Evolutionary conservation across 2,329 filamentous ascomycete genomes (phyloP).

Genomic region (Aspergillus tamarii): DNA sequence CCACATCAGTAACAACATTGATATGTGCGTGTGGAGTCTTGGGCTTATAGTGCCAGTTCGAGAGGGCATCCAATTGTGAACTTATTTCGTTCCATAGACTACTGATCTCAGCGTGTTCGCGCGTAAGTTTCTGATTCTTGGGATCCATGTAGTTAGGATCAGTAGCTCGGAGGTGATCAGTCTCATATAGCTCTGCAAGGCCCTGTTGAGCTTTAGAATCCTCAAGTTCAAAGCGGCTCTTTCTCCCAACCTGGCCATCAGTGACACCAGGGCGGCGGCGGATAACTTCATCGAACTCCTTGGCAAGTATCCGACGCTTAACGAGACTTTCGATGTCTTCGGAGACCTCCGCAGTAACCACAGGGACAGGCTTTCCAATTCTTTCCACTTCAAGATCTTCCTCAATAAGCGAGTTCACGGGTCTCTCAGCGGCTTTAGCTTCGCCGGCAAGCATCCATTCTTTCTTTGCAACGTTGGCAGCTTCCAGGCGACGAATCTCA

Average conservation of each 20-base stretch:
- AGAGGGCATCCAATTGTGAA: slow-evolving; percentile 81
- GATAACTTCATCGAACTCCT: slow-evolving; percentile 90
- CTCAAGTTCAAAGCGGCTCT: slow-evolving; percentile 78
- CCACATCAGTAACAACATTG: slow-evolving; percentile 85
- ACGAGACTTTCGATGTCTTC: slow-evolving; percentile 92
- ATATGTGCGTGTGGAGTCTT: slow-evolving; percentile 80
- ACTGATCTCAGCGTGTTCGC: slow-evolving; percentile 82
- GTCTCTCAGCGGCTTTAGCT: slow-evolving; percentile 78
- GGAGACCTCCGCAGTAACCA: slow-evolving; percentile 88
- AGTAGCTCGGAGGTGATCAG: slow-evolving; percentile 78
- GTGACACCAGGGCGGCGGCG: slow-evolving; percentile 77
- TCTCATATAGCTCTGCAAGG: slow-evolving; percentile 90
- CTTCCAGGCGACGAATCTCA: slow-evolving; percentile 89
- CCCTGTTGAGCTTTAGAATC: slow-evolving; percentile 86
- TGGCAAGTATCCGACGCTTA: slow-evolving; percentile 86
- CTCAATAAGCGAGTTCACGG: slow-evolving; percentile 88
- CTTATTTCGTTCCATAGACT: slow-evolving; percentile 80
- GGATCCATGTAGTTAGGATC: slow-evolving; percentile 82
- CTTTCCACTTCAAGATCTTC: slow-evolving; percentile 96
- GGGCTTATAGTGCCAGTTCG: slow-evolving; percentile 93
- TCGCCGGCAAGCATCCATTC: slow-evolving; percentile 91
- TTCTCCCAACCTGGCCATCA: slow-evolving; percentile 63
- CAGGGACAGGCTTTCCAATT: slow-evolving; percentile 88
- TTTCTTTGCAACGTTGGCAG: slow-evolving; percentile 83
- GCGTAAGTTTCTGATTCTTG: slow-evolving; percentile 78